Evolutionary conservation across 345 rosid species (phyloP), one percentile per base, ranked within the genome.

Genomic region (Ricinus communis): DNA sequence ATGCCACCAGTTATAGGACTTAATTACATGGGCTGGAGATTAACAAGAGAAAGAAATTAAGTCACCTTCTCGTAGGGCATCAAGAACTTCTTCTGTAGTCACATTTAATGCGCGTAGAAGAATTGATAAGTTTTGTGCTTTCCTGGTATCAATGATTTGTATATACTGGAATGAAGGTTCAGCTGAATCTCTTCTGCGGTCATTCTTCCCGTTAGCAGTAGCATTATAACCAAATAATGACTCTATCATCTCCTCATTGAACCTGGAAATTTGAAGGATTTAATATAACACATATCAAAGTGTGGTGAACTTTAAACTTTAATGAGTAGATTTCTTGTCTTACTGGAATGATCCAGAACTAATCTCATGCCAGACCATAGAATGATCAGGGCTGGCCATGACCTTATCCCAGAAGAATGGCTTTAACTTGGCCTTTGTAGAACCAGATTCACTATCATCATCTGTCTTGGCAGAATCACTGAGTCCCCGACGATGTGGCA

Each of bases 371-470:
- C 79, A 76, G 25, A 76, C 79, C 79, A 76, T 76, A 0, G 79
- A 76, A 8, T 65, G 71, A 50, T 66, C 61, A 14, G 71, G 71
- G 24, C 62, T 71, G 27, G 79, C 79, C 71, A 57, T 52, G 59
- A 76, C 75, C 60, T 76, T 76, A 33, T 76, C 79, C 79, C 75
- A 76, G 31, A 76, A 76, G 60, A 76, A 76, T 56, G 79, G 79
- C 45, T 76, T 76, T 31, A 76, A 50, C 71, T 71, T 76, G 25
- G 75, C 25, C 56, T 76, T 76, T 18, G 50, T 54, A 65, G 61
- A 13, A 33, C 36, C 75, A 30, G 71, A 57, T 41, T 41, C 27
- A 36, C 41, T 47, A 55, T 10, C 6, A 50, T 51, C 74, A 65
- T 65, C 66, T 14, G 25, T 28, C 25, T 61, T 67, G 52, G 18